A percentile compares a stretch with the other conserved stretches of the same genome.
These are phyloP conservation scores for Amanita pseudoporphyria DNA, from an alignment of 768 basidiomycete species.

Conservation along the genomic window DNA sequence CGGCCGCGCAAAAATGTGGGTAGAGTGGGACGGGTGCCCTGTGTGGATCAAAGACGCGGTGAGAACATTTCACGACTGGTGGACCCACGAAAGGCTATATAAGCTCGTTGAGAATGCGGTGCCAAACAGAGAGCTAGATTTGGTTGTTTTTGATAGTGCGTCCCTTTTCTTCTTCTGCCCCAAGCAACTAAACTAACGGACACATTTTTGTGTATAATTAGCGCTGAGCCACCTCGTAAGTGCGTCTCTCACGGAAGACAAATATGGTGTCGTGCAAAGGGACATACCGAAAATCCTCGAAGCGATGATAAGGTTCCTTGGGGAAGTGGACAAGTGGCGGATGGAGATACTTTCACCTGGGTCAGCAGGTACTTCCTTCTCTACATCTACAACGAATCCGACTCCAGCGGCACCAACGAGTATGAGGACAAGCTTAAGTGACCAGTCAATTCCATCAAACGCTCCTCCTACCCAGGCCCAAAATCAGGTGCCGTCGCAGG, in stretches of 20 bases:
- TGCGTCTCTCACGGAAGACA: constrained; percentile 71
- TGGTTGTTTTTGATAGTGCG: constrained; percentile 52
- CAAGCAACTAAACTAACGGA: neutral
- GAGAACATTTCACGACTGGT: constrained; percentile 30
- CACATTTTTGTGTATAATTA: constrained; percentile 24
- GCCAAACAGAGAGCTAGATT: constrained; percentile 54
- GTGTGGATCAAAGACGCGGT: neutral
- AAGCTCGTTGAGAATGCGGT: constrained; percentile 44
- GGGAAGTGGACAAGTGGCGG: constrained; percentile 57
- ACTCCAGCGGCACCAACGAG: neutral
- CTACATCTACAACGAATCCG: neutral
- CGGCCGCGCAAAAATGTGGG: neutral
- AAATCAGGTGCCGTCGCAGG: too few relatives aligned
- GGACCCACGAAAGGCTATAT: constrained; percentile 44
- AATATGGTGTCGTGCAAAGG: constrained; percentile 74
- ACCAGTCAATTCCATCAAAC: too few relatives aligned
- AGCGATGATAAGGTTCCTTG: constrained; percentile 57
- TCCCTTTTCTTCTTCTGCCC: constrained; percentile 6
- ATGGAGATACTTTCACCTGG: constrained; percentile 36
- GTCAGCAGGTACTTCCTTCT: neutral
- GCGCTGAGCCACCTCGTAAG: constrained; percentile 60
- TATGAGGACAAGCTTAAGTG: constrained; percentile 24
- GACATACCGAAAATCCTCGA: constrained; percentile 81
- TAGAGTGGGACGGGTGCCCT: neutral
- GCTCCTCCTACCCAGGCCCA: too few relatives aligned